Conservation (phyloP, 2,329 filamentous ascomycete species). For the Nothophaeocryptopus gaeumannii region DNA sequence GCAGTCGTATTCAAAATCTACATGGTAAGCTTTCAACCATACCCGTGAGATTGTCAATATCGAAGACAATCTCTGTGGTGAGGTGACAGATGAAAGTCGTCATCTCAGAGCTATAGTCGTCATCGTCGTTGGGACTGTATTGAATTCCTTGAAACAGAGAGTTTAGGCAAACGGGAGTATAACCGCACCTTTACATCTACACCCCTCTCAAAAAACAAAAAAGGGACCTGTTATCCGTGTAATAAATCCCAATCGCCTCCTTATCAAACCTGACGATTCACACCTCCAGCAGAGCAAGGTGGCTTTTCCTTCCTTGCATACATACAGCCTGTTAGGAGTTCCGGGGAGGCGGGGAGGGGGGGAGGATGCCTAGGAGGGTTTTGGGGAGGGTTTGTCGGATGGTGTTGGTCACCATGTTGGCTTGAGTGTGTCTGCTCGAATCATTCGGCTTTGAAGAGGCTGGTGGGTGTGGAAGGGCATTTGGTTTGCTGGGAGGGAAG, state of each 20-base stretch:
- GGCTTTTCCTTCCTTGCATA: background rate
- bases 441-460: too few relatives aligned
- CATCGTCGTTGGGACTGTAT: too few relatives aligned
- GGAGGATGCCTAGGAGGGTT: too few relatives aligned
- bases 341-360: too few relatives aligned
- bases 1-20: background rate
- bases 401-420: too few relatives aligned
- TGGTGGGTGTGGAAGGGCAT: too few relatives aligned
- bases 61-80: background rate
- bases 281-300: background rate
- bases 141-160: too few relatives aligned
- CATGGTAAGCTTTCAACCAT: background rate
- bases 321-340: too few relatives aligned
- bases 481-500: too few relatives aligned
- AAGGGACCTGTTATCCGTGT: constrained; percentile 4
- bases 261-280: background rate
- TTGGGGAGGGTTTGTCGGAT: too few relatives aligned
- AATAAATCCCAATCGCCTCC: constrained; percentile 3
- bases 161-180: background rate
- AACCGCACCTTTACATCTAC: background rate
- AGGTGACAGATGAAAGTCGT: background rate
- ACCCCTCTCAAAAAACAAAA: constrained; percentile 1
- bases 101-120: background rate
- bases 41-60: background rate
- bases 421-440: too few relatives aligned